Evolutionary conservation across 129 eudicot species (phyloP).

Genomic region (Calendula officinalis): DNA sequence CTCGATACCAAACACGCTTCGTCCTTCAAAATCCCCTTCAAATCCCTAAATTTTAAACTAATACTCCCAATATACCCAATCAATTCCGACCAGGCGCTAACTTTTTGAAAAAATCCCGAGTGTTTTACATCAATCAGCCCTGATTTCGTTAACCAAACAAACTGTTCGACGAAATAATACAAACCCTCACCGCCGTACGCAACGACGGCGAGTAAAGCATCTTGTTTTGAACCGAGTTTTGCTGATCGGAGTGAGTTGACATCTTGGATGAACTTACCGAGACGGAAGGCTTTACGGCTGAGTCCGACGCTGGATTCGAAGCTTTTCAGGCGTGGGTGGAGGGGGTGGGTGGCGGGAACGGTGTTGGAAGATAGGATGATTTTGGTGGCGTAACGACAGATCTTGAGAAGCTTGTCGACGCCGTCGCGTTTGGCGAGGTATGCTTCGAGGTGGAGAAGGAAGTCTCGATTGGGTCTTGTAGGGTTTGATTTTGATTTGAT

Average conservation of each 20-base stretch:
- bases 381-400: conserved; percentile 91
- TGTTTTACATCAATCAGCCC: conserved; percentile 54
- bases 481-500: conserved; percentile 20
- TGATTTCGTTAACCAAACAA: conserved; percentile 78
- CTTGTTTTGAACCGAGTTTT: conserved; percentile 20
- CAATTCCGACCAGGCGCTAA: conserved; percentile 85
- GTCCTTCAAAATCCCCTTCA: conserved; percentile 47
- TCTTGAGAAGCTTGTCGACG: conserved; percentile 83
- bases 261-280: conserved; percentile 85
- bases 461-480: conserved; percentile 40
- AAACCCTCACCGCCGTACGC: conserved; percentile 92
- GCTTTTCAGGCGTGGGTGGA: conserved; percentile 53
- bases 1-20: conserved; percentile 62
- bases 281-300: conserved; percentile 91
- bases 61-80: conserved; percentile 85
- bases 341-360: conserved; percentile 40
- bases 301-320: conserved; percentile 85
- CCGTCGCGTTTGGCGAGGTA: conserved; percentile 93
- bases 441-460: conserved; percentile 68
- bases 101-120: conserved; percentile 35
- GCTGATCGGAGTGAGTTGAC: conserved; percentile 61
- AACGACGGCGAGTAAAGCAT: conserved; percentile 34
- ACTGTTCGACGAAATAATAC: conserved; percentile 82
- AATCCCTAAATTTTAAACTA: conserved; percentile 57
- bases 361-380: conserved; percentile 65